These are phyloP conservation scores for Colletotrichum gloeosporioides DNA, from an alignment of 2,329 filamentous ascomycete genomes.

Conservation along the genomic window DNA sequence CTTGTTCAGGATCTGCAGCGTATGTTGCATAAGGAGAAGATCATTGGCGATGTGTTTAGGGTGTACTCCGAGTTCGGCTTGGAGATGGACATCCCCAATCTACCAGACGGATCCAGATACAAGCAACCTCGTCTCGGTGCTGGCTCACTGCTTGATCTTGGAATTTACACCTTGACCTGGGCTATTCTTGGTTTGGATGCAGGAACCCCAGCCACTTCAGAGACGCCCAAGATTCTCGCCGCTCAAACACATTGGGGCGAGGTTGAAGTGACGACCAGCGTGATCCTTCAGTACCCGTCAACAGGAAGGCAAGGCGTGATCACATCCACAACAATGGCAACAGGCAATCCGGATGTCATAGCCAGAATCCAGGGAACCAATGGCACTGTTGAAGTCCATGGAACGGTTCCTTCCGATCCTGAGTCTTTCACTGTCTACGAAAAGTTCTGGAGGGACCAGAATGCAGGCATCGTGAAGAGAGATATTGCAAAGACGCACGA, in stretches of 20 bases:
- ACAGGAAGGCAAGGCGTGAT: slow-evolving; percentile 45
- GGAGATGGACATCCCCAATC: slow-evolving; percentile 36
- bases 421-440: slow-evolving; percentile 38
- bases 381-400: slow-evolving; percentile 40
- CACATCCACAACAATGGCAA: slow-evolving; percentile 39
- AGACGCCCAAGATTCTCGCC: slow-evolving; percentile 38
- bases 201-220: background rate
- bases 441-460: slow-evolving; percentile 17
- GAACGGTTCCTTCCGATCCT: slow-evolving; percentile 35
- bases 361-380: slow-evolving; percentile 44
- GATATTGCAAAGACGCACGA: slow-evolving; percentile 36
- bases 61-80: slow-evolving; percentile 45
- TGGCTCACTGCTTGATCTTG: slow-evolving; percentile 47
- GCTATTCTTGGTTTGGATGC: slow-evolving; percentile 38
- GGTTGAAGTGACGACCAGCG: slow-evolving; percentile 38
- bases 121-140: slow-evolving; percentile 45
- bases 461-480: slow-evolving; percentile 24
- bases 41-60: slow-evolving; percentile 42
- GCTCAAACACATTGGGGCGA: slow-evolving; percentile 38
- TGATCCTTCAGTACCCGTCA: slow-evolving; percentile 42
- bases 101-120: slow-evolving; percentile 35
- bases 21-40: slow-evolving; percentile 42
- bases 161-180: slow-evolving; percentile 50
- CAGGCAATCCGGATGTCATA: slow-evolving; percentile 27
- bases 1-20: slow-evolving; percentile 37